Conservation (phyloP, 169 alveolate species). For the Plasmodium sp. region DNA sequence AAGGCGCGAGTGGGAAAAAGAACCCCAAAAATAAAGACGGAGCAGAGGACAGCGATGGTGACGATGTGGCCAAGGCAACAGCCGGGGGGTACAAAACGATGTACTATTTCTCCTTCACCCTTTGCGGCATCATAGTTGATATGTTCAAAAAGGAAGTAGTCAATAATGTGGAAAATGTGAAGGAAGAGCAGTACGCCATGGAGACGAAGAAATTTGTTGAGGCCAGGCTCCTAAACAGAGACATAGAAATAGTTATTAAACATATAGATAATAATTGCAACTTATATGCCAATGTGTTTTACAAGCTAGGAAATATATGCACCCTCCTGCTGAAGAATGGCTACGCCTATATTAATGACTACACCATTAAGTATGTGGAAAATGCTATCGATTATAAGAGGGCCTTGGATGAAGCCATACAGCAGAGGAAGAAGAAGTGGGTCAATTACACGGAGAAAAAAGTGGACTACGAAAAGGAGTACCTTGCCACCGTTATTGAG, state of each 20-base stretch:
- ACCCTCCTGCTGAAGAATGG: constrained; percentile 55
- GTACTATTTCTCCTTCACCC: constrained; percentile 58
- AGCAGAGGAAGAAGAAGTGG: constrained; percentile 62
- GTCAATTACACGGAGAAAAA: constrained; percentile 59
- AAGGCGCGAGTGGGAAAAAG: neutral
- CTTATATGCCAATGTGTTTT: constrained; percentile 50
- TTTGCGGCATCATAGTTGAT: constrained; percentile 70
- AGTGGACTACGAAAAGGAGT: constrained; percentile 68
- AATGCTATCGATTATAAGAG: constrained; percentile 60
- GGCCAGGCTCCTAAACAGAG: constrained; percentile 57
- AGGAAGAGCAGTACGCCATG: constrained; percentile 64
- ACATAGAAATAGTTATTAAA: constrained; percentile 47
- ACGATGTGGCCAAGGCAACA: neutral
- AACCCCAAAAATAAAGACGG: neutral
- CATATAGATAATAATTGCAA: constrained; percentile 63
- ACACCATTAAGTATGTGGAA: constrained; percentile 58
- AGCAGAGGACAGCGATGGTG: neutral
- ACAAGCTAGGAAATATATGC: constrained; percentile 69
- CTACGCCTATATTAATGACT: constrained; percentile 71
- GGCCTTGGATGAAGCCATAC: constrained; percentile 68
- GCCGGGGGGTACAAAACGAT: constrained; percentile 24
- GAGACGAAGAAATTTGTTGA: constrained; percentile 71
- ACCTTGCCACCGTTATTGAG: constrained; percentile 45
- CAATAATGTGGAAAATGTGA: constrained; percentile 50
- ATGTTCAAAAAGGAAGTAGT: constrained; percentile 71